A percentile compares a stretch with the other conserved stretches of the same genome.
Evolutionary conservation across 2,329 filamentous ascomycete genomes (phyloP).

Genomic region (Scopulariopsis brevicaulis): DNA sequence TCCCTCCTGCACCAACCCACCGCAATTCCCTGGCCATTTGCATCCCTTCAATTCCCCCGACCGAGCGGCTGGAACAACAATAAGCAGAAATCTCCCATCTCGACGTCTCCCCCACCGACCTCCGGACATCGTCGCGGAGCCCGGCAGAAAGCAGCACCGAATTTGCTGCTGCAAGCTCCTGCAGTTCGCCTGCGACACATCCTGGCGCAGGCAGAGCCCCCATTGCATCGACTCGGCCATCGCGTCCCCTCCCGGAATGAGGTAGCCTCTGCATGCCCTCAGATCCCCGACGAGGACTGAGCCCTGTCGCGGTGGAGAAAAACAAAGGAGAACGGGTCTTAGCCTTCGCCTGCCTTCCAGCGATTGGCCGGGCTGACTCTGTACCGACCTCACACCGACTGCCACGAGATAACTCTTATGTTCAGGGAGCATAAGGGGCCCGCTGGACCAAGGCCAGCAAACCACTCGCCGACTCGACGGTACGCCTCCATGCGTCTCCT

Average conservation of each 20-base stretch:
- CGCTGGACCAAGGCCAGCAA: constrained; percentile 48
- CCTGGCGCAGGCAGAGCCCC: constrained; percentile 1
- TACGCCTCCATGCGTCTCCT: constrained; percentile 15
- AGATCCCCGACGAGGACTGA: constrained; percentile 51
- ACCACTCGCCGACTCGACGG: constrained; percentile 43
- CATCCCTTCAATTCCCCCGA: background rate
- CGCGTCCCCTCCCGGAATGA: constrained; percentile 33
- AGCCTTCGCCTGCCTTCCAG: background rate
- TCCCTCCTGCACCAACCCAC: constrained; percentile 2
- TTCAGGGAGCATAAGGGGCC: constrained; percentile 42
- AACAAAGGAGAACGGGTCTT: background rate
- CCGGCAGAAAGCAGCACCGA: background rate
- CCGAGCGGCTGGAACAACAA: constrained; percentile 2
- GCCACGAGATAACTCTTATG: constrained; percentile 19
- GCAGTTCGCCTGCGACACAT: background rate
- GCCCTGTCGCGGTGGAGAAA: constrained; percentile 10
- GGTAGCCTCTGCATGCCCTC: constrained; percentile 44
- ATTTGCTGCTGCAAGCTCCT: background rate
- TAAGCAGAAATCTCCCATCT: background rate
- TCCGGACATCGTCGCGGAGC: background rate
- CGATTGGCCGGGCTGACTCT: background rate
- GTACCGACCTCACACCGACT: background rate
- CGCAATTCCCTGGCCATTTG: background rate
- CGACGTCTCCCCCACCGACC: background rate
- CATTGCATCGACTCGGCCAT: constrained; percentile 5